Base-by-base conservation (phyloP, 768 basidiomycete genomes). In the Auricularia cornea region DNA sequence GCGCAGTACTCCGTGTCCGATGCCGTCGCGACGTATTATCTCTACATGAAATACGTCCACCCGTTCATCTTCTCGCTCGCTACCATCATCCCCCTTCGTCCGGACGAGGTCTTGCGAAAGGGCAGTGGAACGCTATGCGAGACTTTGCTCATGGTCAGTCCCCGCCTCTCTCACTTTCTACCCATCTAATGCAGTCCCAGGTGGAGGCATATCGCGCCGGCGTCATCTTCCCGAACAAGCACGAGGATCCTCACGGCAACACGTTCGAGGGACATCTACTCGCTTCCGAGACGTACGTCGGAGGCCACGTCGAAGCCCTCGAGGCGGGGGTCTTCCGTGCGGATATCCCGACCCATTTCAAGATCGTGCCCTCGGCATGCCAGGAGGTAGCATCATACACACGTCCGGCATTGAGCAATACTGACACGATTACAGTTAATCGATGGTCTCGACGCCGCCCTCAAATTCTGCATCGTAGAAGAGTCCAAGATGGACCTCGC, bases 21-120 rank as follows among this genome's bases (percentile, higher is more conserved):
- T 81, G 97, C 97, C 0, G 97, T 98, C 11, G 96, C 97, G n/a
- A 99, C 97, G 1, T 98, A 99, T 74, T 98, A 98, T 74, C 83
- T 99, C 38, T 98, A 99, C 77, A 99, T 98, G 97, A 99, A 98
- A 94, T 99, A 99, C 70, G 95, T 99, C 11, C 95, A 98, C 71
- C 97, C 97, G 0, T 99, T 99, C 82, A 92, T 99, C 66, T 99
- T 99, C 78, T 98, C 97, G 10, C 77, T 99, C 40, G 98, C 97
- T 76, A 99, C 97, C 80, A 99, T 98, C 74, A 98, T 99, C 68
- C 96, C 97, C 12, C 82, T 99, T 61, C 88, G 88, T 70, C 94
- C 97, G 2, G 97, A 99, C 69, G 97, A 99, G 66, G 97, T 98
- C 3, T 75, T 98, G 67, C 81, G 96, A 60, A 98, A 99, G 74